Conservation (phyloP, 139 green algal genomes). For the Micractinium conductrix region DNA sequence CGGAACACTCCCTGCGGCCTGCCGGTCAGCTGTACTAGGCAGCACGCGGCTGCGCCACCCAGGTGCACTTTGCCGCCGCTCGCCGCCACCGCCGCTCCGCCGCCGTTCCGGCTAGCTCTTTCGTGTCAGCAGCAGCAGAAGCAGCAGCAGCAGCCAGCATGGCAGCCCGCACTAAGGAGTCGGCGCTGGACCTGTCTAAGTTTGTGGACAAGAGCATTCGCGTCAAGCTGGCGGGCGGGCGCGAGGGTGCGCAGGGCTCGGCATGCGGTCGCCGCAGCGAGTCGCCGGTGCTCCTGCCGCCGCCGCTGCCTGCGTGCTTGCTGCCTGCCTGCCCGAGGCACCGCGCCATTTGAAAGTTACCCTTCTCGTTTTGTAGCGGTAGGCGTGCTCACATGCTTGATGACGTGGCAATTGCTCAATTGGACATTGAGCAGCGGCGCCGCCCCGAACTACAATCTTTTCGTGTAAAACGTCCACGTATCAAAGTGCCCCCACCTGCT, state of each 20-base stretch:
- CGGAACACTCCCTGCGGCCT: too few species aligned
- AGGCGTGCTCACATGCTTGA: background rate
- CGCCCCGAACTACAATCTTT: background rate
- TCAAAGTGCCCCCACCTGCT: background rate
- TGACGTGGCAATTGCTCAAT: too few species aligned
- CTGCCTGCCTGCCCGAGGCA: too few species aligned
- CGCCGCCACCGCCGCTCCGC: too few species aligned
- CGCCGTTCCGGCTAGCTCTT: too few species aligned
- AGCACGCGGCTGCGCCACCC: too few species aligned
- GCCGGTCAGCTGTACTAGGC: too few species aligned
- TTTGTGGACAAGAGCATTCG: constrained; percentile 96
- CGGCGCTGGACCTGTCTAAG: constrained; percentile 91
- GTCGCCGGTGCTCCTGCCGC: background rate
- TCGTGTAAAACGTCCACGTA: too few species aligned
- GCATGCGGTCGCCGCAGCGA: background rate
- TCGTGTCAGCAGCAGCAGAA: background rate
- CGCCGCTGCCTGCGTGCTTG: too few species aligned
- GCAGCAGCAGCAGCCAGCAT: background rate
- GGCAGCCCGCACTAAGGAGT: constrained; percentile 78
- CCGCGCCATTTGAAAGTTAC: too few species aligned
- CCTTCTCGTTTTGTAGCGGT: too few species aligned
- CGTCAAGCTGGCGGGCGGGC: constrained; percentile 93
- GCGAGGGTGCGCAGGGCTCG: constrained; percentile 77
- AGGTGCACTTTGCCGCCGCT: too few species aligned
- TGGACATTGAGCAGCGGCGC: background rate